Evolutionary conservation across 345 rosid genomes (phyloP).

Genomic region (Gossypium stocksii): DNA sequence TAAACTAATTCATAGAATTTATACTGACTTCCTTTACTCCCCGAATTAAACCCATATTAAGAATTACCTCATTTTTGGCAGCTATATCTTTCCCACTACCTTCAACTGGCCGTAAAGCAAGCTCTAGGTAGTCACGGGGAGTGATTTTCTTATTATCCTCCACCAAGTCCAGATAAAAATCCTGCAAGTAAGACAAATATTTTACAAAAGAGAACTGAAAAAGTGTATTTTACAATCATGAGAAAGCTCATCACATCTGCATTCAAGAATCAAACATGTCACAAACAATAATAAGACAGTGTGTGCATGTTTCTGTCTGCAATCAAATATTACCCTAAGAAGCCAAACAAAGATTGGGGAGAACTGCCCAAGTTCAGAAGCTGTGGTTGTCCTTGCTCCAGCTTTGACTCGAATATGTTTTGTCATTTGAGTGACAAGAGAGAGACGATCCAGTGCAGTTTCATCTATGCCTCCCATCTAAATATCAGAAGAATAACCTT

Average conservation of each 20-base stretch:
- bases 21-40: slow-evolving; percentile 11
- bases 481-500: slow-evolving; percentile 6
- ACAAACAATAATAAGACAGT: background rate
- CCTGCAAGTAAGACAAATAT: slow-evolving; percentile 45
- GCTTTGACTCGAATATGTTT: slow-evolving; percentile 96
- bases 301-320: background rate
- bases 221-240: background rate
- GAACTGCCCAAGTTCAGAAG: slow-evolving; percentile 88
- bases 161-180: slow-evolving; percentile 79
- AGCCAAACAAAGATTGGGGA: slow-evolving; percentile 99
- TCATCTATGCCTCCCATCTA: slow-evolving; percentile 99
- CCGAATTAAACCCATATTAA: background rate
- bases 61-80: slow-evolving; percentile 86
- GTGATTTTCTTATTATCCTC: slow-evolving; percentile 83
- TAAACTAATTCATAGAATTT: background rate
- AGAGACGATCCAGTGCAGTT: slow-evolving; percentile 91
- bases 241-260: slow-evolving; percentile 2
- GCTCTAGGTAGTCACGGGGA: slow-evolving; percentile 93
- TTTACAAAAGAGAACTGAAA: background rate
- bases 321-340: slow-evolving; percentile 59
- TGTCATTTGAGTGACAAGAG: slow-evolving; percentile 96
- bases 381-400: slow-evolving; percentile 57
- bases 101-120: slow-evolving; percentile 83
- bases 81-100: slow-evolving; percentile 75
- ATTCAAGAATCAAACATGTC: slow-evolving; percentile 1